Conservation (phyloP, 179 eudicot genomes). For the Beta lomatogona region DNA sequence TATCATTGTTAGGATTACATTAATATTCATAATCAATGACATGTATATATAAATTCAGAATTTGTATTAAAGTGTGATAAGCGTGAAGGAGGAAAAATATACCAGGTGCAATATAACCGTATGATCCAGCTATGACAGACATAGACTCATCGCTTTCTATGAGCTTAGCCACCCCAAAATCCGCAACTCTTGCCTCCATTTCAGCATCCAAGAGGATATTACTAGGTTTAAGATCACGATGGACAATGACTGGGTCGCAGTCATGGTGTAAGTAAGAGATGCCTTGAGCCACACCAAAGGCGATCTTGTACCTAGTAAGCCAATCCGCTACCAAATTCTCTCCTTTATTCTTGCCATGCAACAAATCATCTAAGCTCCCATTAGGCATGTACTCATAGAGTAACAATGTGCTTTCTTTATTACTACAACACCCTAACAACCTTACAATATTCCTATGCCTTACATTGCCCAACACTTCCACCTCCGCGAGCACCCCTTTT, state of each 20-base stretch:
- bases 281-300: conserved; percentile 92
- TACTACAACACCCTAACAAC: conserved; percentile 84
- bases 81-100: conserved; percentile 4
- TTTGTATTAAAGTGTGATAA: not conserved
- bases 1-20: too few species aligned
- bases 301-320: conserved; percentile 80
- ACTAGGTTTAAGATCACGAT: conserved; percentile 87
- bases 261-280: conserved; percentile 92
- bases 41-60: not conserved
- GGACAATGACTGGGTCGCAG: conserved; percentile 89
- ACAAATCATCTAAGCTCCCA: conserved; percentile 85
- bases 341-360: conserved; percentile 74
- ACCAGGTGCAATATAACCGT: conserved; percentile 99
- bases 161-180: conserved; percentile 93
- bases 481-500: conserved; percentile 77
- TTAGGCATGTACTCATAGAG: conserved; percentile 97
- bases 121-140: conserved; percentile 97
- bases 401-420: conserved; percentile 75
- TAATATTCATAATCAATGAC: too few species aligned
- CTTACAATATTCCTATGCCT: conserved; percentile 92
- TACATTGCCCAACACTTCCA: conserved; percentile 86
- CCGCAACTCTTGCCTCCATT: conserved; percentile 97
- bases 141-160: conserved; percentile 69
- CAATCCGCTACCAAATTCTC: conserved; percentile 70
- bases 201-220: conserved; percentile 77